Conservation (phyloP, 108 stramenopile genomes). For the Chaetoceros tenuissimus region DNA sequence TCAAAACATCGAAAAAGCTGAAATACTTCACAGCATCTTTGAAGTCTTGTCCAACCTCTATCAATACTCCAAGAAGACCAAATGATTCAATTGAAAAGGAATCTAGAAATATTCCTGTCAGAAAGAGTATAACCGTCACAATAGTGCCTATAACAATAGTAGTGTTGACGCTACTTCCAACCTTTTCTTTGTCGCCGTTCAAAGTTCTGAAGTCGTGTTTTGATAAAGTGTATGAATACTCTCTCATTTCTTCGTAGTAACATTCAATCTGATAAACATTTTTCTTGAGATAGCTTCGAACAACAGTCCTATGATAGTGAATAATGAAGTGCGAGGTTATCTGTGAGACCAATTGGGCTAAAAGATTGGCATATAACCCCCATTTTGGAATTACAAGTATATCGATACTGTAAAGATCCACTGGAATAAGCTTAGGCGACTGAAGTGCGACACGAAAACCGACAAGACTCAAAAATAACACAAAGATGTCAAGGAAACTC, state of each 20-base stretch:
- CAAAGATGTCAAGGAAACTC: constrained; percentile 63
- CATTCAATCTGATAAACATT: not conserved
- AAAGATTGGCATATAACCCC: constrained; percentile 79
- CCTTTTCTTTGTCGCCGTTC: constrained; percentile 20
- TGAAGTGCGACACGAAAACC: constrained; percentile 60
- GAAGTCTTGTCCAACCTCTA: constrained; percentile 62
- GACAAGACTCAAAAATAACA: constrained; percentile 52
- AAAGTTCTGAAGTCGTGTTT: constrained; percentile 18
- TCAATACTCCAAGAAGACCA: constrained; percentile 60
- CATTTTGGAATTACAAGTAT: constrained; percentile 68
- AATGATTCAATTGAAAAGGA: constrained; percentile 55
- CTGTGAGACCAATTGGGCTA: constrained; percentile 68
- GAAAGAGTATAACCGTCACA: constrained; percentile 20
- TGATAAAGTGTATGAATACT: constrained; percentile 2
- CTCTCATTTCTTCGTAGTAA: constrained; percentile 12
- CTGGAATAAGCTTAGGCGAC: constrained; percentile 56
- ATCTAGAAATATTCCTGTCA: constrained; percentile 47
- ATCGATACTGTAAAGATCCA: constrained; percentile 54
- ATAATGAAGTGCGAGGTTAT: constrained; percentile 73
- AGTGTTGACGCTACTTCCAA: constrained; percentile 26
- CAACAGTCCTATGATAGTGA: constrained; percentile 61
- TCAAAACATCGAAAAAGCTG: constrained; percentile 41
- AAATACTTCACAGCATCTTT: constrained; percentile 43
- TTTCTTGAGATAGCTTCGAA: constrained; percentile 6
- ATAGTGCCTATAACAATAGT: constrained; percentile 10